phyloP scores from a whole-genome alignment of 2,329 filamentous ascomycete species.

The Karstenula rhodostoma region DNA sequence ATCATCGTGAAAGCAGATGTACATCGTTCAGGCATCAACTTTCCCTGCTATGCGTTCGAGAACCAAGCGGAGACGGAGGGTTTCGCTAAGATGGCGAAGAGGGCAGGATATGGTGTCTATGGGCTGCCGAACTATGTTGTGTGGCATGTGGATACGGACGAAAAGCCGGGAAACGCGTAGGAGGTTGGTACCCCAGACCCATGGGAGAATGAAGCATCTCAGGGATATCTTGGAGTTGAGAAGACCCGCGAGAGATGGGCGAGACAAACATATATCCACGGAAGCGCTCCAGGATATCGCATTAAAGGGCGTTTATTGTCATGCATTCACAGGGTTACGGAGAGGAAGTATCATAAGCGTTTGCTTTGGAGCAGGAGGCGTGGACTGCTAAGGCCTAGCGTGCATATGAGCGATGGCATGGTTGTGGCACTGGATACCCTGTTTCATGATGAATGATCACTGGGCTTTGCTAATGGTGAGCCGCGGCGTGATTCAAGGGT shows the following conservation, averaged over 20 bases:
- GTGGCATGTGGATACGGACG: conserved; percentile 97
- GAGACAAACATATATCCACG: neutral
- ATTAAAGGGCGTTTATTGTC: conserved; percentile 1
- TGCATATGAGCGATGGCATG: neutral
- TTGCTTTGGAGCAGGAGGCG: neutral
- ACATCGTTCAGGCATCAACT: conserved; percentile 96
- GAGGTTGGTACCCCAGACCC: neutral
- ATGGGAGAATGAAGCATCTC: neutral
- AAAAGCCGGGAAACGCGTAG: conserved; percentile 81
- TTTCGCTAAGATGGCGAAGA: conserved; percentile 98
- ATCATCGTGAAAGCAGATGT: conserved; percentile 98
- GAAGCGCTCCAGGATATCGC: neutral
- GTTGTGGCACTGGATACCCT: neutral
- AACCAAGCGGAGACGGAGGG: conserved; percentile 99
- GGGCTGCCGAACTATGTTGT: conserved; percentile 97
- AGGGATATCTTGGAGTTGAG: neutral
- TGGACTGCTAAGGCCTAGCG: neutral
- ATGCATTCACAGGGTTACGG: neutral
- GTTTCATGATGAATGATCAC: neutral
- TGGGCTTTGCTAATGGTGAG: neutral
- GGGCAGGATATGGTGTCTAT: conserved; percentile 90
- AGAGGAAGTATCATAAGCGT: neutral
- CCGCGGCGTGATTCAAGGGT: neutral
- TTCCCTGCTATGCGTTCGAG: conserved; percentile 94
- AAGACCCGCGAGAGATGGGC: neutral